Evolutionary conservation across 495 filamentous ascomycete genomes (phyloP), one percentile per base, ranked within the genome.

Genomic region (Penicillium longicatenatum): DNA sequence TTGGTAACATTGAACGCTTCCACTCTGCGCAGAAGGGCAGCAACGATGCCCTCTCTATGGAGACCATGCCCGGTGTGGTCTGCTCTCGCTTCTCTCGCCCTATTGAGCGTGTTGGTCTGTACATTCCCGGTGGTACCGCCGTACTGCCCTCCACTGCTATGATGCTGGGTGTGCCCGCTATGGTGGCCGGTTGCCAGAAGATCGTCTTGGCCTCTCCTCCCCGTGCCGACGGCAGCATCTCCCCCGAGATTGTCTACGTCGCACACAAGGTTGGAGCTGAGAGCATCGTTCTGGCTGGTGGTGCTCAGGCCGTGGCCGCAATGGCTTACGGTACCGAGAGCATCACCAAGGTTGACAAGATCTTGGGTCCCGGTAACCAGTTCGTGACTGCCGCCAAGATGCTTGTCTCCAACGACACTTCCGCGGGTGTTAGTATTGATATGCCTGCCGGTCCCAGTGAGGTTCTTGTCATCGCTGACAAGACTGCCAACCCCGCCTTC

Each of bases 301-400:
- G 94, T 50, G 94, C 95, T 0, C 94, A 98, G 76, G 94, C 94
- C n/a, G 87, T 98, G 47, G 84, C 86, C 3, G 86, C 84, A 24
- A 86, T 89, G 83, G 85, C 86, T 4, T 75, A 88, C 54, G 86
- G 86, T n/a, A 88, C 86, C 0, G 75, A 86, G 59, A 84, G 80
- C 66, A 84, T 98, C 56, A 90, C 76, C 68, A 98, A 98, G 77
- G 95, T 98, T 17, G 94, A 98, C 81, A 98, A 98, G 86, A 97
- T 98, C 64, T 84, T 98, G 5, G 94, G 94, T 1, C 94, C 94
- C 2, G 94, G 94, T 39, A 98, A 98, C 74, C 94, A 98, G 74
- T 98, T 98, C 67, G 95, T 98, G 26, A 98, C 94, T 0, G 94
- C 95, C 0, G 94, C 90, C 49, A 98, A 98, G 84, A 98, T 98